A percentile compares a stretch with the other conserved stretches of the same genome.
These are phyloP conservation scores for Saururus chinensis DNA, from an alignment of 164 flowering plant species.

Conservation along the genomic window DNA sequence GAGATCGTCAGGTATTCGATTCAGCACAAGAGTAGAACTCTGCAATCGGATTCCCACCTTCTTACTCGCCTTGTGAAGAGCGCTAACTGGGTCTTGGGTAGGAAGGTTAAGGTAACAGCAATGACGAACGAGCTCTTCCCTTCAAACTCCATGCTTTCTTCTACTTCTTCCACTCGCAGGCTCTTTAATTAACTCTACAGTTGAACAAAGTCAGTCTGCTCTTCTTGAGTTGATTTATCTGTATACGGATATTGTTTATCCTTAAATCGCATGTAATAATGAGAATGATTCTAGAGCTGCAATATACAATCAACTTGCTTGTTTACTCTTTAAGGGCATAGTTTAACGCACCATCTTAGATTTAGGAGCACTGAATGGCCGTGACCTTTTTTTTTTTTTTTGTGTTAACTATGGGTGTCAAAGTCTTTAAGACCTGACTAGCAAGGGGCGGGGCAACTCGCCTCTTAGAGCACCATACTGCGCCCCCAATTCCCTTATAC, in stretches of 20 bases:
- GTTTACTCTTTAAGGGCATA: too few species aligned
- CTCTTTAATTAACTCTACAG: slow-evolving; percentile 20
- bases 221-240: slow-evolving; percentile 27
- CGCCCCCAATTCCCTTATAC: too few species aligned
- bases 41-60: slow-evolving; percentile 43
- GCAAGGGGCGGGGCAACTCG: too few species aligned
- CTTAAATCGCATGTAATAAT: not conserved
- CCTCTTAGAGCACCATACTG: too few species aligned
- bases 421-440: too few species aligned
- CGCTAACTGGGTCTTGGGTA: slow-evolving; percentile 19
- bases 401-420: too few species aligned
- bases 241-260: slow-evolving; percentile 69
- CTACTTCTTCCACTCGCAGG: not conserved
- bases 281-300: too few species aligned
- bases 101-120: slow-evolving; percentile 26
- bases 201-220: slow-evolving; percentile 32
- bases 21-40: slow-evolving; percentile 44
- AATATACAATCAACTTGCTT: too few species aligned
- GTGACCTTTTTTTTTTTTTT: too few species aligned
- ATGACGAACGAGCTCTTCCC: slow-evolving; percentile 27
- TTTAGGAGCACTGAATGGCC: too few species aligned
- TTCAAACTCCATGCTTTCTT: slow-evolving; percentile 22
- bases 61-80: slow-evolving; percentile 40
- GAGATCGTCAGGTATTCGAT: slow-evolving; percentile 48
- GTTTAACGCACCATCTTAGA: too few species aligned